These are phyloP conservation scores for Pseudozyma flocculosa DNA, from an alignment of 1,284 basidiomycete species.

Conservation along the genomic window DNA sequence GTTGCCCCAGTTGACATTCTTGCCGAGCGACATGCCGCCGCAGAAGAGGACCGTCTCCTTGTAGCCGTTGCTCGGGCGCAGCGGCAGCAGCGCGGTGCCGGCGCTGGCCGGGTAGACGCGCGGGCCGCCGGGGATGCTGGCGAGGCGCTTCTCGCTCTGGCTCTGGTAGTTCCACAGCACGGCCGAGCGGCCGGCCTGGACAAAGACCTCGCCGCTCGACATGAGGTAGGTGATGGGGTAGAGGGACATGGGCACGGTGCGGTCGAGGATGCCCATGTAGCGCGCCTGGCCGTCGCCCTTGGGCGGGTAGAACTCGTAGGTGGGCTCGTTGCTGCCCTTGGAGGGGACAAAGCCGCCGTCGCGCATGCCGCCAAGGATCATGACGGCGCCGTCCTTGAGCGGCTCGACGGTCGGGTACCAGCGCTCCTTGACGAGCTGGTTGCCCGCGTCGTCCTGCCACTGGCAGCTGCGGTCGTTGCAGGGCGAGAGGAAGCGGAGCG, in stretches of 20 bases:
- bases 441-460: constrained; percentile 32
- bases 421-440: constrained; percentile 41
- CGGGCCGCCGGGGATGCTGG: constrained; percentile 33
- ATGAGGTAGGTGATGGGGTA: constrained; percentile 48
- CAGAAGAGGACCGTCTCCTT: constrained; percentile 49
- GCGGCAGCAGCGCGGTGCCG: constrained; percentile 40
- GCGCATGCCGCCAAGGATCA: constrained; percentile 47
- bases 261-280: constrained; percentile 17
- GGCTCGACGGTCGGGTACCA: constrained; percentile 54
- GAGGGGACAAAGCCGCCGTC: constrained; percentile 48
- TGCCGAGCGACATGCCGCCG: constrained; percentile 43
- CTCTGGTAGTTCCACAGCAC: constrained; percentile 41
- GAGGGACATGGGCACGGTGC: constrained; percentile 48
- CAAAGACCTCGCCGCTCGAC: constrained; percentile 44
- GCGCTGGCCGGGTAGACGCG: constrained; percentile 46
- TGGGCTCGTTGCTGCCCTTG: constrained; percentile 37
- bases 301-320: constrained; percentile 50
- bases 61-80: constrained; percentile 42
- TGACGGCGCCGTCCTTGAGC: constrained; percentile 36
- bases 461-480: constrained; percentile 35
- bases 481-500: constrained; percentile 37
- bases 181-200: constrained; percentile 37
- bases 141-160: constrained; percentile 29
- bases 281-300: constrained; percentile 22
- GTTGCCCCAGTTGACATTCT: constrained; percentile 38